These are phyloP conservation scores for Chlamydomonas schloesseri DNA, from an alignment of 139 green algal species.

Conservation along the genomic window DNA sequence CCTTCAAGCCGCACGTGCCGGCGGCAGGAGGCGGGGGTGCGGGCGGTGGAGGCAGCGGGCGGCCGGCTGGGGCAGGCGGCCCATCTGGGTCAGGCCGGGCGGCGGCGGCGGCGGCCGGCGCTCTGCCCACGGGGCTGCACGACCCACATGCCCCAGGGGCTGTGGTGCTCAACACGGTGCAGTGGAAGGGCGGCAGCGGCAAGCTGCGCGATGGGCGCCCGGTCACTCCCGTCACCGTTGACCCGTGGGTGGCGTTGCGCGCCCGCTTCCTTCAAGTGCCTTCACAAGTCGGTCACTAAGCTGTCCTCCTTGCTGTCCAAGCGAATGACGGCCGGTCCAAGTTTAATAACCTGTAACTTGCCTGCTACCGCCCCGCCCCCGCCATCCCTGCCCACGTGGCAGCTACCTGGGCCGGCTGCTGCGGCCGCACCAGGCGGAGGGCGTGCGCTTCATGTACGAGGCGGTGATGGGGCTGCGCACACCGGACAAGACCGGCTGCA, in stretches of 20 bases:
- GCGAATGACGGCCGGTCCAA: no score
- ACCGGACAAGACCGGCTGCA: constrained; percentile 59
- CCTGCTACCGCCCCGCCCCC: no score
- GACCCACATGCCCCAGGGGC: constrained; percentile 64
- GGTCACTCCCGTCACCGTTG: constrained; percentile 71
- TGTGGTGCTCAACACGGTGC: constrained; percentile 74
- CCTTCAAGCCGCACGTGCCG: not conserved
- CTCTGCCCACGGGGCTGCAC: constrained; percentile 53
- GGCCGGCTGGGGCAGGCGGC: not conserved
- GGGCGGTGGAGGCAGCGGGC: no score
- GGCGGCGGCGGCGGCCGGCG: not conserved
- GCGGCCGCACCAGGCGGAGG: constrained; percentile 76
- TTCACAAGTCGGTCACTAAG: no score
- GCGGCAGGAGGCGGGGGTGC: not conserved
- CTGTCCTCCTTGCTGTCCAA: no score
- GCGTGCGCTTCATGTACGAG: constrained; percentile 87
- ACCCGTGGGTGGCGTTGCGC: constrained; percentile 62
- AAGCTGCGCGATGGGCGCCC: constrained; percentile 33
- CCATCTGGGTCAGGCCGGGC: not conserved
- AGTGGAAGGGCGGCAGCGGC: constrained; percentile 62
- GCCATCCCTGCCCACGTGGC: not conserved
- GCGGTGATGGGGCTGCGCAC: constrained; percentile 54
- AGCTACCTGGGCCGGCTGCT: constrained; percentile 65
- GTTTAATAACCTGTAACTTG: no score
- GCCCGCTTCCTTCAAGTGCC: no score